These are phyloP conservation scores for Pichia sp. DNA, from an alignment of 1,139 yeast species.

Conservation along the genomic window DNA sequence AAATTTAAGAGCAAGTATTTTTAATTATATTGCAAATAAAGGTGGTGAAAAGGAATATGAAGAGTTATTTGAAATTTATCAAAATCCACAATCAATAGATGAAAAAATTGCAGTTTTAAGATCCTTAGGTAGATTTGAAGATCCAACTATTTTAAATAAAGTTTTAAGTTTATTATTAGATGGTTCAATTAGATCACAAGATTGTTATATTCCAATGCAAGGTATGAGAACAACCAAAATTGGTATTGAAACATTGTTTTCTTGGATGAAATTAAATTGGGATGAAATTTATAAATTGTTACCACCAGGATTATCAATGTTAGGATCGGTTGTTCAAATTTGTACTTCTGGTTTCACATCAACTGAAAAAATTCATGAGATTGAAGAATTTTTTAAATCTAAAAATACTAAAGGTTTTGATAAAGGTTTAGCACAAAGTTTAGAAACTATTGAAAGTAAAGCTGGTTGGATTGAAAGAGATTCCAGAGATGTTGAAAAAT, in stretches of 20 bases:
- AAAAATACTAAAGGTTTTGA: constrained; percentile 60
- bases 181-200: constrained; percentile 73
- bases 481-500: constrained; percentile 25
- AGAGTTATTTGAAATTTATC: constrained; percentile 56
- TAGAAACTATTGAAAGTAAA: constrained; percentile 49
- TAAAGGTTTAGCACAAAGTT: constrained; percentile 49
- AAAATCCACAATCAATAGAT: constrained; percentile 59
- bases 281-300: constrained; percentile 53
- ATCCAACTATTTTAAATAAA: constrained; percentile 50
- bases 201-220: constrained; percentile 69
- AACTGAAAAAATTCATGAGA: constrained; percentile 44
- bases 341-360: constrained; percentile 63
- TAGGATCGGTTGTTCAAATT: constrained; percentile 63
- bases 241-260: constrained; percentile 66
- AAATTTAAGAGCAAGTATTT: constrained; percentile 68
- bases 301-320: constrained; percentile 79
- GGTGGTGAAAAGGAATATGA: constrained; percentile 60
- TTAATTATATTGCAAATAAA: constrained; percentile 56
- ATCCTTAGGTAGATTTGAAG: constrained; percentile 65
- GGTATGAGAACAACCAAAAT: constrained; percentile 57
- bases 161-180: constrained; percentile 58
- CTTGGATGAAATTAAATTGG: constrained; percentile 78
- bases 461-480: constrained; percentile 41
- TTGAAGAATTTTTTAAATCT: constrained; percentile 46
- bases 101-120: constrained; percentile 74